These are phyloP conservation scores for Saccharomycopsis sp. DNA, from an alignment of 805 yeast genomes.

Conservation along the genomic window DNA sequence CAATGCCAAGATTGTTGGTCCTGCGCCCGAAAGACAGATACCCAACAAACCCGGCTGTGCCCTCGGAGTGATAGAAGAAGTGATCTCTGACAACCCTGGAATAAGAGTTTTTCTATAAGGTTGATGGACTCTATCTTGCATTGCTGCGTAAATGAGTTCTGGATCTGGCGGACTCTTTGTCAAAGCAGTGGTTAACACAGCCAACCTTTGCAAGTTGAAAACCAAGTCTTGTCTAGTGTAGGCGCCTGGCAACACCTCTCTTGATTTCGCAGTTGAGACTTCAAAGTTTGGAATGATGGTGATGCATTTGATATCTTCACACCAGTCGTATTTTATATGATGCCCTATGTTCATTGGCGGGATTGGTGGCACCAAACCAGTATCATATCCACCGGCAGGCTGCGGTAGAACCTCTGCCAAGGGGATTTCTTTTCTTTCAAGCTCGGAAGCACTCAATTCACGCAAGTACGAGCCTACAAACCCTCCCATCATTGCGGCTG, in stretches of 20 bases:
- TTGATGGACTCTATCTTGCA: slow-evolving; percentile 96
- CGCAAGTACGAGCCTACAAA: slow-evolving; percentile 92
- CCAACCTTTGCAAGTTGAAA: slow-evolving; percentile 87
- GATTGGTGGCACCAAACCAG: slow-evolving; percentile 61
- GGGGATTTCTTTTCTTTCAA: slow-evolving; percentile 72
- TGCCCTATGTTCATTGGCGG: slow-evolving; percentile 88
- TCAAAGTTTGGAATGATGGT: slow-evolving; percentile 92
- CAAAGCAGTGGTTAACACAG: slow-evolving; percentile 86
- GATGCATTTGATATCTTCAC: slow-evolving; percentile 71
- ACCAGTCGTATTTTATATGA: slow-evolving; percentile 80
- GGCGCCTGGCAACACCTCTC: slow-evolving; percentile 79
- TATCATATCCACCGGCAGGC: slow-evolving; percentile 60
- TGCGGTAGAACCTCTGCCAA: slow-evolving; percentile 76
- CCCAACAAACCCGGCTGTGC: slow-evolving; percentile 83
- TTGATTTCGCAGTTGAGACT: slow-evolving; percentile 82
- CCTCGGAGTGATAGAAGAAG: slow-evolving; percentile 70
- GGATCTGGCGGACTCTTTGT: slow-evolving; percentile 79
- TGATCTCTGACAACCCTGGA: slow-evolving; percentile 82
- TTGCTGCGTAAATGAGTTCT: slow-evolving; percentile 78
- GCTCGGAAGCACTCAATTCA: slow-evolving; percentile 64
- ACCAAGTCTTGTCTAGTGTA: slow-evolving; percentile 77
- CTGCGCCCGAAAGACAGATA: slow-evolving; percentile 94
- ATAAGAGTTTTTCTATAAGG: slow-evolving; percentile 90
- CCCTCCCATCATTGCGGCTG: slow-evolving; percentile 99
- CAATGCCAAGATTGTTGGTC: slow-evolving; percentile 90